Base-by-base conservation (phyloP, 768 basidiomycete species). In the Auricularia cornea region DNA sequence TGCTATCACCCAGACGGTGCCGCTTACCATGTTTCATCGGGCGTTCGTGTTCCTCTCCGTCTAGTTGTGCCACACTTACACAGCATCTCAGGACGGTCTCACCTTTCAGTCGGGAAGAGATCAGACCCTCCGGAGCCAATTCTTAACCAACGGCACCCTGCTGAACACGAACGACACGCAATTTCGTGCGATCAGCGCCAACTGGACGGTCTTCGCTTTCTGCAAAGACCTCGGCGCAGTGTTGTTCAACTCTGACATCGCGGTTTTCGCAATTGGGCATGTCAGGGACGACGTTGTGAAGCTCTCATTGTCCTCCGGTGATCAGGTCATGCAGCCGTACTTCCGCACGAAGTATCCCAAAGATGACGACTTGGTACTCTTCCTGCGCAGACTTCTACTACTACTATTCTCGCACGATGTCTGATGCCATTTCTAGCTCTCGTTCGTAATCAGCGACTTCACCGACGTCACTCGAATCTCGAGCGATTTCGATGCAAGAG, bases 201-300 rank as follows among this genome's bases (percentile, higher is more conserved):
- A 61, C 23, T 68, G 67, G 66, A 66, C 66, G 2, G 66, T 67
- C 8, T 67, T 67, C 40, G 66, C 62, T 20, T 59, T 66, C 30
- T 61, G 64, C n/a, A 30, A 59, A 18, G 66, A 68, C 60, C 48
- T 68, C n/a, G 67, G 67, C 20, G 60, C 11, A 28, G 62, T 68
- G 10, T 35, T 44, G 4, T 41, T 52, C 12, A 40, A 70, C 12
- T 64, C 71, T 3, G 57, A 61, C 5, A 69, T 71, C 2, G 69
- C 73, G n/a, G 71, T 76, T 8, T 70, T 74, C 60, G 66, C 71
- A n/a, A 68, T 77, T 28, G 76, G 76, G 26, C 74, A 74, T 60
- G 72, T 70, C 23, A 70, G 76, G 18, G 76, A 76, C 60, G 75
- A 76, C 8, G 72, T 48, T 8, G 44, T 18, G 20, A 48, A 12